Evolutionary conservation across 305 asterid species (phyloP).

Genomic region (Ilex paraguariensis): DNA sequence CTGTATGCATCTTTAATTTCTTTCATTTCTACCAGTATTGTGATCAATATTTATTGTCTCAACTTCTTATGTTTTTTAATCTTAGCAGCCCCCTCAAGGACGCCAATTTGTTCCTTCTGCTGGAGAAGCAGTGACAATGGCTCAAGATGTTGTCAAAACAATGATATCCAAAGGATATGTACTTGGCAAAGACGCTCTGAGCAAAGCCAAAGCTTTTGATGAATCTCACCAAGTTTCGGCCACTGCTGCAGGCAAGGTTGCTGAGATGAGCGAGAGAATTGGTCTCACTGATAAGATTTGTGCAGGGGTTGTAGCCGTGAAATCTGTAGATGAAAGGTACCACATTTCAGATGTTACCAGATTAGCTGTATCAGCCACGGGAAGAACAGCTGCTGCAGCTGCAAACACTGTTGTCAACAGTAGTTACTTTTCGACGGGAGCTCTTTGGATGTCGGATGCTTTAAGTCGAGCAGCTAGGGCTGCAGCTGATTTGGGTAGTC

Average conservation of each 20-base stretch:
- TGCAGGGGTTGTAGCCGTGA: slow-evolving; percentile 76
- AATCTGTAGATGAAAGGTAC: slow-evolving; percentile 54
- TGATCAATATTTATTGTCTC: not conserved
- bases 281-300: slow-evolving; percentile 74
- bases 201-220: slow-evolving; percentile 74
- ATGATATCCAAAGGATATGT: slow-evolving; percentile 74
- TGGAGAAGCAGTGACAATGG: slow-evolving; percentile 78
- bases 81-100: slow-evolving; percentile 33
- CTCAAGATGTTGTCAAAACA: slow-evolving; percentile 82
- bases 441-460: slow-evolving; percentile 87
- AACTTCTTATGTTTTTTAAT: not conserved
- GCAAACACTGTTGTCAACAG: slow-evolving; percentile 68
- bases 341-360: slow-evolving; percentile 55
- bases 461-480: slow-evolving; percentile 69
- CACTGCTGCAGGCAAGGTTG: slow-evolving; percentile 78
- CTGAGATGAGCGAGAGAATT: slow-evolving; percentile 67
- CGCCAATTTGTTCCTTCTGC: slow-evolving; percentile 50
- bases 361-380: slow-evolving; percentile 74
- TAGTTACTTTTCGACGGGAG: slow-evolving; percentile 74
- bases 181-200: slow-evolving; percentile 79
- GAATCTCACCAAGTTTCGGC: slow-evolving; percentile 90
- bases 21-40: slow-evolving; percentile 2
- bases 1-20: slow-evolving; percentile 29
- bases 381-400: slow-evolving; percentile 71
- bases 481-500: slow-evolving; percentile 74